Conservation (phyloP, 371 early-diverging fungal species). For the Mucor plumbeus region DNA sequence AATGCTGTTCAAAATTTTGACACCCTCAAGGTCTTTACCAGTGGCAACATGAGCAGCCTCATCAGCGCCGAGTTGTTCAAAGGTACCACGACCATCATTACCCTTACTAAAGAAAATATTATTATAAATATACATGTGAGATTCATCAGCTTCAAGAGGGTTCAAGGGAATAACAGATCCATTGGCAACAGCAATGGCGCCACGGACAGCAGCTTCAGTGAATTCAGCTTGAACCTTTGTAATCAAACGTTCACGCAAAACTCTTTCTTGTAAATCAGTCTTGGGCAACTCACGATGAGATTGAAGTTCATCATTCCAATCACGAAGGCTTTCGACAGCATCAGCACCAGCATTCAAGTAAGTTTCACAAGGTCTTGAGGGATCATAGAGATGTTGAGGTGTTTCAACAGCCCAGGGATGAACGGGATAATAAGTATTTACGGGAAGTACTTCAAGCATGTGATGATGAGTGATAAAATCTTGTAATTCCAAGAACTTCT, state of each 20-base stretch:
- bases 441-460: conserved; percentile 81
- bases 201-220: conserved; percentile 87
- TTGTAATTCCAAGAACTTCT: conserved; percentile 72
- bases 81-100: conserved; percentile 86
- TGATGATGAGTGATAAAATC: conserved; percentile 71
- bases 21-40: conserved; percentile 93
- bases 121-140: conserved; percentile 92
- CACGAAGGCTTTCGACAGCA: conserved; percentile 78
- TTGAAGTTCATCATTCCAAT: conserved; percentile 97
- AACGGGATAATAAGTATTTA: conserved; percentile 67
- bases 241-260: conserved; percentile 83
- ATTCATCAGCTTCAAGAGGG: conserved; percentile 76
- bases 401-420: conserved; percentile 85
- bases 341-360: conserved; percentile 71
- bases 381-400: conserved; percentile 63
- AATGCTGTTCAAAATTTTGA: conserved; percentile 75
- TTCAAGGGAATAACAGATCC: conserved; percentile 82
- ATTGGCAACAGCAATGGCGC: conserved; percentile 84
- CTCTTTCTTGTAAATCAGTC: conserved; percentile 80
- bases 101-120: conserved; percentile 95
- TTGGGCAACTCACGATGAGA: conserved; percentile 86
- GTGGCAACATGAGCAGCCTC: conserved; percentile 93
- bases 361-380: conserved; percentile 71
- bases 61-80: conserved; percentile 85
- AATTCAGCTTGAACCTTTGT: conserved; percentile 89